Base-by-base conservation (phyloP, 352 stramenopile genomes). In the Achlya hypogyna region DNA sequence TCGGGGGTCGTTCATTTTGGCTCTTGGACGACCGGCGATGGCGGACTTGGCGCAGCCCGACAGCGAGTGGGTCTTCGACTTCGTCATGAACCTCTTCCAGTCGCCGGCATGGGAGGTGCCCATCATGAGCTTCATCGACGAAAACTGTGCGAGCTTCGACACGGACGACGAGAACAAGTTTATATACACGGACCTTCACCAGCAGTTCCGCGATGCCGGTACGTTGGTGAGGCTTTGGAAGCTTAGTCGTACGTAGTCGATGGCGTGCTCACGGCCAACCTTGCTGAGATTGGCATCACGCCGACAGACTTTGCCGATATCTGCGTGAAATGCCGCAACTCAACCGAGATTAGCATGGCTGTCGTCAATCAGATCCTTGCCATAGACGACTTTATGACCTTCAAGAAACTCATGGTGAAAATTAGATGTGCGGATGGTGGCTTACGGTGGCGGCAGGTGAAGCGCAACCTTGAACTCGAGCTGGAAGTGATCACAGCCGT, bases 131-230 rank as follows among this genome's bases (percentile, higher is more conserved):
- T 95, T 94, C 72, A 93, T 96, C 54, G 88, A 96, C 72, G 84
- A 95, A 59, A 85, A 91, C 68, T 96, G 88, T 71, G 79, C 82
- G 29, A 87, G 86, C 65, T 96, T 96, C 69, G 84, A 93, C 77
- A 91, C 86, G 51, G 75, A 78, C 54, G 88, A 96, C 51, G 88
- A 96, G 71, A 96, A 96, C 75, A 96, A 95, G 71, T 87, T 96
- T 47, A 69, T 86, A 29, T 93, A 96, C 79, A 89, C 82, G 63
- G 80, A 94, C 51, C 69, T 93, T 49, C 85, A 96, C 73, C 27
- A 74, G 60, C 82, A 94, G 64, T 96, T 95, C 74, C 80, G 80
- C 45, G 76, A 88, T 53, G 53, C 88, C 40, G 74, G 75, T 82
- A 53, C 23, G 66, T 64, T n/a, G 12, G 12, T 0, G 10, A 45